Evolutionary conservation across 768 basidiomycete genomes (phyloP).

Genomic region (Auricularia heimuer): DNA sequence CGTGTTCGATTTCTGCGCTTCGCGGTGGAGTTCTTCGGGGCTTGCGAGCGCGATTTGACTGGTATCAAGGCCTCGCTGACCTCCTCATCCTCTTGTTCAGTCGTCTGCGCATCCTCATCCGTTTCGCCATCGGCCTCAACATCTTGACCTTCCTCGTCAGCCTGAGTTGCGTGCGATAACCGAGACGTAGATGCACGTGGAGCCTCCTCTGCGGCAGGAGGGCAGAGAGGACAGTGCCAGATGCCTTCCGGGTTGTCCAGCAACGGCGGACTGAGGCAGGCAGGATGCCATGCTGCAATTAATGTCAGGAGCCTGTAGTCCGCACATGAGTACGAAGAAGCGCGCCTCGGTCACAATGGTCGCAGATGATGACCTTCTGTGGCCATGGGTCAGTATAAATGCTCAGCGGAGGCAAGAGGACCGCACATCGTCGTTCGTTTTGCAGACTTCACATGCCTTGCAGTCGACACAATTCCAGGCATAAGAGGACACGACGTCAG

Average conservation of each 20-base stretch:
- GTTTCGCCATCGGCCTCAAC: constrained; percentile 35
- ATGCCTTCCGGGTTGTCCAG: constrained; percentile 60
- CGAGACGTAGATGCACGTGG: constrained; percentile 1
- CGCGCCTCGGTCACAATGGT: constrained; percentile 84
- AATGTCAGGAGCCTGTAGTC: constrained; percentile 5
- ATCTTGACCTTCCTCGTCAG: constrained; percentile 60
- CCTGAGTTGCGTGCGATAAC: constrained; percentile 8
- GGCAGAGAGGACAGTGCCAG: constrained; percentile 69
- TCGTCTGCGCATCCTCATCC: constrained; percentile 8
- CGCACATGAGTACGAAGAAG: constrained; percentile 10
- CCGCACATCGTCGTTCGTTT: constrained; percentile 73
- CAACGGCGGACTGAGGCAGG: constrained; percentile 67
- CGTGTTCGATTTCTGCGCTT: not conserved
- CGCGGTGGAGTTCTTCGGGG: not conserved
- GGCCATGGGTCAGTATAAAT: constrained; percentile 12
- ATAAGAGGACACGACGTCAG: constrained; percentile 56
- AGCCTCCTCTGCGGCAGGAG: constrained; percentile 10
- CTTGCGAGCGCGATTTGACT: not conserved
- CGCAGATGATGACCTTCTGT: constrained; percentile 83
- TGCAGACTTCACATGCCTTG: constrained; percentile 84
- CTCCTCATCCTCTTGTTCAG: not conserved
- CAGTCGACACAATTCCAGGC: constrained; percentile 86
- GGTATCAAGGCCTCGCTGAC: not conserved
- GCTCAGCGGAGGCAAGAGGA: constrained; percentile 9
- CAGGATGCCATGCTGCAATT: constrained; percentile 68